phyloP scores from a whole-genome alignment of 345 rosid genomes.

The Barbarea vulgaris region DNA sequence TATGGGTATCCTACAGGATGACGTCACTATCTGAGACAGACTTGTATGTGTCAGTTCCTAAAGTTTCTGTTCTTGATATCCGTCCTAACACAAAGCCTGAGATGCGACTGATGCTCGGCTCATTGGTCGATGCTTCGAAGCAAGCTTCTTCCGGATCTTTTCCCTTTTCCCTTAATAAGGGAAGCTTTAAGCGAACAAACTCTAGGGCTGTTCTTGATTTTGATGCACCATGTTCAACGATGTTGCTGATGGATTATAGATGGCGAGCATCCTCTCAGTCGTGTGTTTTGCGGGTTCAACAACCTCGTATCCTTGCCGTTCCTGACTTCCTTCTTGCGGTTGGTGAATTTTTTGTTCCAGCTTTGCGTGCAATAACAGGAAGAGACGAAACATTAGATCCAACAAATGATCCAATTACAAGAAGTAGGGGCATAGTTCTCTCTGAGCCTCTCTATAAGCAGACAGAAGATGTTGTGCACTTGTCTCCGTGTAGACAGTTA shows the following conservation, averaged over 20 bases:
- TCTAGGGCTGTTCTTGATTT: conserved; percentile 55
- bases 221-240: conserved; percentile 73
- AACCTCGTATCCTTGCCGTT: conserved; percentile 92
- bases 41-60: conserved; percentile 88
- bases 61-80: conserved; percentile 80
- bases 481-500: conserved; percentile 79
- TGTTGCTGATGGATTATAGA: conserved; percentile 96
- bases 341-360: conserved; percentile 95
- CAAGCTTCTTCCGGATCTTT: conserved; percentile 65
- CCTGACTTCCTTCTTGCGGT: conserved; percentile 96
- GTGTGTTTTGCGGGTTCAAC: conserved; percentile 84
- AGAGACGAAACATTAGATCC: conserved; percentile 94
- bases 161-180: conserved; percentile 53
- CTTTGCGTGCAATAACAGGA: conserved; percentile 85
- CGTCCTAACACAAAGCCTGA: conserved; percentile 92
- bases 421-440: conserved; percentile 68
- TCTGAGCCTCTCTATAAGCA: conserved; percentile 70
- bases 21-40: conserved; percentile 91
- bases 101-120: conserved; percentile 99
- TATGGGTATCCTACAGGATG: conserved; percentile 93
- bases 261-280: conserved; percentile 90
- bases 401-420: conserved; percentile 83
- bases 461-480: conserved; percentile 74
- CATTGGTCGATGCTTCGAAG: conserved; percentile 84
- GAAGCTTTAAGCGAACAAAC: conserved; percentile 52